Base-by-base conservation (phyloP, 1,284 basidiomycete species). In the Cutaneotrichosporon curvatum region DNA sequence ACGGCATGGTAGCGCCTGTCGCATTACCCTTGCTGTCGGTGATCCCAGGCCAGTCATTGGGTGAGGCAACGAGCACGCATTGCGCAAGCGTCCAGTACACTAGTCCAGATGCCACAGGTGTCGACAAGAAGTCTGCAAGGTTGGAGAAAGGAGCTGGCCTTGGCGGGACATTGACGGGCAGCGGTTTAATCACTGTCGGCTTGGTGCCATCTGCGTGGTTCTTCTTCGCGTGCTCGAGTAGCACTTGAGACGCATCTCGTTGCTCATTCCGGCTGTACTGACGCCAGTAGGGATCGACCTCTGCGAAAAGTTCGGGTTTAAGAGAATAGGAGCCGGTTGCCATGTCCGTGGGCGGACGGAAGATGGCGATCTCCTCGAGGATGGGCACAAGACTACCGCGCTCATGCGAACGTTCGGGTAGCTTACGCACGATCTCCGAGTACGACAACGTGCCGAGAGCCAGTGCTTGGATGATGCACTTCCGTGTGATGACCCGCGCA, bases 241-340 rank as follows among this genome's bases (percentile, higher is more conserved):
- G 74, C 6, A 87, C 79, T 28, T 78, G 79, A 59, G 94, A 89
- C n/a, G 90, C 92, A 63, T 92, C 87, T 61, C 96, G 89, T 36
- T 91, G 81, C 64, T 91, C 86, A 70, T 98, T 98, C 25, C 92
- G 80, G 11, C 88, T 85, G 71, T 95, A 98, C 64, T 97, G 91
- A 65, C 85, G 88, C 76, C 94, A 97, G 75, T 91, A 95, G 0
- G 92, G 91, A 61, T 97, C 87, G 54, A 98, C 84, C 56, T 96
- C 85, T 53, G 83, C 83, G 65, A 81, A 91, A 22, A 76, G 78
- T 59, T 87, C 87, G 25, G 89, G 81, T 62, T 84, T 85, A 50
- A 98, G 79, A 58, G 91, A 84, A 72, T 96, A 98, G 31, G 82
- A 76, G 1, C 95, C 95, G 1, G 79, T 78, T 57, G 95, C 90